Percentiles rank a stretch among this genome's conserved stretches.
Evolutionary conservation across 208 protist species (phyloP).

Genomic region (Angomonas ambiguus): DNA sequence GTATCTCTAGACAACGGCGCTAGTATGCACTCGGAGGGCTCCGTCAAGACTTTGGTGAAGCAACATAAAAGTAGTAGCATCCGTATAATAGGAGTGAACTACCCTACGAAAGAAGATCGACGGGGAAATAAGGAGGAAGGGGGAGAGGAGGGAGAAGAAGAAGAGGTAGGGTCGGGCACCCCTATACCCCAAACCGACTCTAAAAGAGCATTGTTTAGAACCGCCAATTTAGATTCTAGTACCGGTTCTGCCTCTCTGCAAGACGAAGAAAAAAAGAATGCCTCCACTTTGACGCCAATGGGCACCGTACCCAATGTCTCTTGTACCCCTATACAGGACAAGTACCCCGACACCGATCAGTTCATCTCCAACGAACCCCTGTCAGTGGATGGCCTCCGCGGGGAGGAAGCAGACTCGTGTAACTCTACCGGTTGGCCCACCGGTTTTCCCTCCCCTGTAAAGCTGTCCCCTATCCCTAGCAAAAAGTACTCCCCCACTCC

Average conservation of each 20-base stretch:
- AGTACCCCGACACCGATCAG: neutral
- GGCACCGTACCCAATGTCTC: neutral
- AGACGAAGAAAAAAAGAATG: neutral
- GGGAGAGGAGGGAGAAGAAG: too few relatives aligned
- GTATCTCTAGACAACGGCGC: neutral
- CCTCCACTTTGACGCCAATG: neutral
- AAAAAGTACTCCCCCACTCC: constrained; percentile 20
- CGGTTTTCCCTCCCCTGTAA: constrained; percentile 51
- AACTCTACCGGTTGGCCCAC: constrained; percentile 22
- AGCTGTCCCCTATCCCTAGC: constrained; percentile 49
- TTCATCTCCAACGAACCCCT: neutral
- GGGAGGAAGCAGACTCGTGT: neutral
- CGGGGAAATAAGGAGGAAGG: too few relatives aligned
- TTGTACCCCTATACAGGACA: constrained; percentile 8
- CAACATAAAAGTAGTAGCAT: neutral
- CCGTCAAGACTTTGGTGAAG: neutral
- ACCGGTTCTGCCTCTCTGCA: neutral
- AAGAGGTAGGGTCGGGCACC: too few relatives aligned
- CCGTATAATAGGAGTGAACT: neutral
- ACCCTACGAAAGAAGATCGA: neutral
- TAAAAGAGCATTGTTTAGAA: neutral
- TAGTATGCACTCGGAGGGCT: neutral
- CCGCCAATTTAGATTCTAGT: neutral
- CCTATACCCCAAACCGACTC: too few relatives aligned
- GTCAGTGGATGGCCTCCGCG: too few relatives aligned